These are phyloP conservation scores for Nicotiana otophora DNA, from an alignment of 257 asterid genomes.

Conservation along the genomic window DNA sequence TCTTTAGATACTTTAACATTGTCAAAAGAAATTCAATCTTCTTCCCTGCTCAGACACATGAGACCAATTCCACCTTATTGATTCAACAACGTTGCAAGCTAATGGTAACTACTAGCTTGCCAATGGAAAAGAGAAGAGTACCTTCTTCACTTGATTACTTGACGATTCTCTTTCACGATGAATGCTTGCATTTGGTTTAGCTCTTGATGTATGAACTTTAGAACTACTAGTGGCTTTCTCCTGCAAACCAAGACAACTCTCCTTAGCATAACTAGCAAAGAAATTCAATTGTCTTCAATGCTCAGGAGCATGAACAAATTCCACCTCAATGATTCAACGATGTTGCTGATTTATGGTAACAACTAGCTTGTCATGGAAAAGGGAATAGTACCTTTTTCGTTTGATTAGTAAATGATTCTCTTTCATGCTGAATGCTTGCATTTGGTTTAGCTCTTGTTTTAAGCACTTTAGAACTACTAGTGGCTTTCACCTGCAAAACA, in stretches of 20 bases:
- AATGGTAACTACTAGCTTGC: neutral
- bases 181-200: slow-evolving; percentile 23
- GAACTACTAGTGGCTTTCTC: slow-evolving; percentile 31
- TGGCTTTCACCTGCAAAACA: slow-evolving; percentile 42
- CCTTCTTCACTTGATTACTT: slow-evolving; percentile 40
- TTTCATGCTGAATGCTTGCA: slow-evolving; percentile 22
- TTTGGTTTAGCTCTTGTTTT: slow-evolving; percentile 25
- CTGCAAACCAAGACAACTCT: slow-evolving; percentile 29
- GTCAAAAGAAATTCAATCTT: neutral
- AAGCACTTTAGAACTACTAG: slow-evolving; percentile 20
- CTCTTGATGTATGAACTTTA: slow-evolving; percentile 26
- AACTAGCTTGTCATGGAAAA: neutral
- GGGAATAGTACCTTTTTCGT: slow-evolving; percentile 38
- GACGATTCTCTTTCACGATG: slow-evolving; percentile 27
- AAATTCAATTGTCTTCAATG: neutral
- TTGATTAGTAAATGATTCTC: slow-evolving; percentile 22
- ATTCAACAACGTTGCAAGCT: neutral
- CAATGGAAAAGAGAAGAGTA: slow-evolving; percentile 13
- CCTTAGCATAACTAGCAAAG: neutral
- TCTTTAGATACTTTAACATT: neutral
- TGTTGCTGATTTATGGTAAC: neutral
- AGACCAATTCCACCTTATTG: neutral
- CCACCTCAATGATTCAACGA: neutral
- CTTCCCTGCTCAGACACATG: neutral
- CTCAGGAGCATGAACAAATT: neutral